Evolutionary conservation across 148 eudicot genomes (phyloP).

Genomic region (Silene latifolia): DNA sequence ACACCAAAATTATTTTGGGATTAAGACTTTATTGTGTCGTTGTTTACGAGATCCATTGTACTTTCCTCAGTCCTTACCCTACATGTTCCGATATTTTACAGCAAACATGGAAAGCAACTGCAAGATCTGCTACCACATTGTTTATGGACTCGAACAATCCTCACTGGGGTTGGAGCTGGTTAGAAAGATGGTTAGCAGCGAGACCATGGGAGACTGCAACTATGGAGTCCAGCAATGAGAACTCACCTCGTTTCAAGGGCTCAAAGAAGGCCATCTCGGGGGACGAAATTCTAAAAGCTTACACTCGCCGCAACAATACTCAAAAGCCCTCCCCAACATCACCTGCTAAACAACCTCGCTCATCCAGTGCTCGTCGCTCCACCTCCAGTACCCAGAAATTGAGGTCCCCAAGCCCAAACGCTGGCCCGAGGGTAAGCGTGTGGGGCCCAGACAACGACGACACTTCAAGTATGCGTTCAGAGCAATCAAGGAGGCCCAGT

Average conservation of each 20-base stretch:
- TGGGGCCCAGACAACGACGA: constrained; percentile 59
- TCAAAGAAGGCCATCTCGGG: constrained; percentile 13
- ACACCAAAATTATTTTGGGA: background rate
- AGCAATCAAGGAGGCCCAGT: constrained; percentile 60
- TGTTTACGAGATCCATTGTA: background rate
- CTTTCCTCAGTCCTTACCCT: constrained; percentile 1
- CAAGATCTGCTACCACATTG: constrained; percentile 51
- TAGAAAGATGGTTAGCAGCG: constrained; percentile 89
- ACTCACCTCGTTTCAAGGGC: constrained; percentile 37
- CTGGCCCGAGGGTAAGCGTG: constrained; percentile 32
- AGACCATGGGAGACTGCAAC: constrained; percentile 61
- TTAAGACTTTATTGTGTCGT: background rate
- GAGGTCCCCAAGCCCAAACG: constrained; percentile 48
- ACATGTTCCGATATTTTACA: constrained; percentile 32
- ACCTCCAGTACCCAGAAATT: constrained; percentile 48
- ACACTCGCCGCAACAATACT: constrained; percentile 7
- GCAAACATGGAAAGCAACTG: constrained; percentile 84
- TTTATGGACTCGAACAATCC: constrained; percentile 81
- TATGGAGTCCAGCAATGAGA: constrained; percentile 32
- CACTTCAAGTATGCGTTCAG: constrained; percentile 46
- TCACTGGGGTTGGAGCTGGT: constrained; percentile 99
- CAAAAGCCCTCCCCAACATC: constrained; percentile 39
- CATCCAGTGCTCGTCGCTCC: constrained; percentile 36
- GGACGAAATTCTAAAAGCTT: constrained; percentile 21
- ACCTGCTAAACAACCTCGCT: constrained; percentile 33